phyloP scores from a whole-genome alignment of 176 grass and related monocot genomes.

The Bothriochloa decipiens region DNA sequence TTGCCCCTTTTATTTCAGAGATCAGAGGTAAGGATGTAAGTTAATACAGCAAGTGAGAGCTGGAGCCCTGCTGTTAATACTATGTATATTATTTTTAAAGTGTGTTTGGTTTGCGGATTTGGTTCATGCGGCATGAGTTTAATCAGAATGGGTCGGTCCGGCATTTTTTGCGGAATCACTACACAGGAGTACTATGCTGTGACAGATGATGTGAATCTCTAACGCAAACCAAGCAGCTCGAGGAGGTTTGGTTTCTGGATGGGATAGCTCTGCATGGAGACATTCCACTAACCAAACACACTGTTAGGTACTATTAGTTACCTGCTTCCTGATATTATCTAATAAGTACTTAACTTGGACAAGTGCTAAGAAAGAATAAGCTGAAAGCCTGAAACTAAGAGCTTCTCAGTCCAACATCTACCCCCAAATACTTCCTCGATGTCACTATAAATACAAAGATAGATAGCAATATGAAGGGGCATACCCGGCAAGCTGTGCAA shows the following conservation, averaged over 20 bases:
- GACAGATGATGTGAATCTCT: no score
- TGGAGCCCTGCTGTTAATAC: not conserved
- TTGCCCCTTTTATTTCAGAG: not conserved
- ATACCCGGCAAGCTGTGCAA: slow-evolving; percentile 90
- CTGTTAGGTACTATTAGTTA: not conserved
- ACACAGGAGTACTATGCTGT: no score
- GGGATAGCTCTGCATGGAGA: no score
- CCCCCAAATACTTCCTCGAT: not conserved
- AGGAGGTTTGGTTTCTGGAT: no score
- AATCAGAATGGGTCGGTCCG: no score
- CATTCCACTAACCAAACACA: no score
- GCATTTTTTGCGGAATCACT: no score
- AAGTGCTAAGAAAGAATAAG: not conserved
- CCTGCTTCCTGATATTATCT: not conserved
- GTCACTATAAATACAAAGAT: slow-evolving; percentile 14
- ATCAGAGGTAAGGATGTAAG: not conserved
- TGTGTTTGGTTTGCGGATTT: no score
- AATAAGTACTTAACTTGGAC: not conserved
- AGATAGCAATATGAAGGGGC: not conserved
- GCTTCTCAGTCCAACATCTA: not conserved
- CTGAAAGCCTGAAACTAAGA: not conserved
- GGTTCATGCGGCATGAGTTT: no score
- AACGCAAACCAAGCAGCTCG: no score
- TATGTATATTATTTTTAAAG: not conserved
- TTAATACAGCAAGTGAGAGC: not conserved